phyloP scores from a whole-genome alignment of 140 eudicot genomes.

The Flaveria floridana region DNA sequence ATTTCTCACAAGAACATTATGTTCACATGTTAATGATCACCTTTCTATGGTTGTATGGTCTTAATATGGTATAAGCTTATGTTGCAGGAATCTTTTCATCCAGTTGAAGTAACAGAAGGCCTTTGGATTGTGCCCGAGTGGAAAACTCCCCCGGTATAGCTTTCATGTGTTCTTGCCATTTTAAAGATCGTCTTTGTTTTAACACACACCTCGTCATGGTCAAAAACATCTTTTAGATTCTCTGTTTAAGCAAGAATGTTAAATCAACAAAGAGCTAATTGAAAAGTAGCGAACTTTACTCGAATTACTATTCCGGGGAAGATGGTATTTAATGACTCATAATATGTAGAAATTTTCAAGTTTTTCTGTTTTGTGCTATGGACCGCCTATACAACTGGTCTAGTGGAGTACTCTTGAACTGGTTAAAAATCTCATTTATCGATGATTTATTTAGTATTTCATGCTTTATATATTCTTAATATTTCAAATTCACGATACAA shows the following conservation, averaged over 20 bases:
- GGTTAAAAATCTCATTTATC: too few relatives aligned
- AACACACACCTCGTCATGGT: background rate
- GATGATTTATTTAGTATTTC: too few relatives aligned
- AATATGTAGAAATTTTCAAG: background rate
- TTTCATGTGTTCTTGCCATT: slow-evolving; percentile 1
- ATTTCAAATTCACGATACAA: too few relatives aligned
- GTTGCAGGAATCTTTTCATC: slow-evolving; percentile 78
- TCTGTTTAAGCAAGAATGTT: background rate
- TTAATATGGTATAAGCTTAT: slow-evolving; percentile 18
- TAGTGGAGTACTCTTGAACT: too few relatives aligned
- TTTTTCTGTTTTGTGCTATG: background rate
- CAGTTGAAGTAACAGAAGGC: slow-evolving; percentile 69
- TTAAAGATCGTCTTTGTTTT: slow-evolving; percentile 5
- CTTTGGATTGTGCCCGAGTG: slow-evolving; percentile 96
- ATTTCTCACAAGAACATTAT: background rate
- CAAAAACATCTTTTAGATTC: background rate
- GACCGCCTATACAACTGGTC: too few relatives aligned
- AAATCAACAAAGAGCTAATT: background rate
- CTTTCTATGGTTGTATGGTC: background rate
- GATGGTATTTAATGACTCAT: background rate
- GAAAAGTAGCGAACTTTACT: background rate
- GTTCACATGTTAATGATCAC: background rate
- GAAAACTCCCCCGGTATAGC: slow-evolving; percentile 76
- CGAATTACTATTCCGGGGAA: too few relatives aligned
- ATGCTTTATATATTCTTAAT: too few relatives aligned